Conservation (phyloP, 164 flowering plant species). For the Warburgia ugandensis region DNA sequence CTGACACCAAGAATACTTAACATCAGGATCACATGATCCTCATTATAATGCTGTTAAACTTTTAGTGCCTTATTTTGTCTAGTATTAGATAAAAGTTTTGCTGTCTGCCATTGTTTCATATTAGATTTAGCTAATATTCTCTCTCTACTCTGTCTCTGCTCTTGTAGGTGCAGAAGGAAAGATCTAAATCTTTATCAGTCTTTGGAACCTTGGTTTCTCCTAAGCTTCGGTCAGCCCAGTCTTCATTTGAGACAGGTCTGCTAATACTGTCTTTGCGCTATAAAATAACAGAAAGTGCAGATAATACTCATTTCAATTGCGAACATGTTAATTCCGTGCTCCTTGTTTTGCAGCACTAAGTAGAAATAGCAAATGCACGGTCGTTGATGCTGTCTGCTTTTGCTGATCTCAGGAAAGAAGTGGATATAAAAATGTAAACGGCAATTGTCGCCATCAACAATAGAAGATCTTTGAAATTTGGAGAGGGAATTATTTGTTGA, state of each 20-base stretch:
- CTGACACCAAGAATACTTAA: too few relatives aligned
- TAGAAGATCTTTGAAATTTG: too few relatives aligned
- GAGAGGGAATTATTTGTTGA: too few relatives aligned
- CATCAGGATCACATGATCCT: too few relatives aligned
- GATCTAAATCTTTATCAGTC: constrained; percentile 55
- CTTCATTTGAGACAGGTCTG: constrained; percentile 83
- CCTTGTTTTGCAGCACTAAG: constrained; percentile 49
- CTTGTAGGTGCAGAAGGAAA: constrained; percentile 52
- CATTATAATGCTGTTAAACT: too few relatives aligned
- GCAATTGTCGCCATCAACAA: too few relatives aligned
- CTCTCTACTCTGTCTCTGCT: neutral
- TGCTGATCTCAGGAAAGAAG: constrained; percentile 34
- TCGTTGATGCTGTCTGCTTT: constrained; percentile 46
- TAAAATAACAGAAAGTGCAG: neutral
- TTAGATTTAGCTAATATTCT: neutral
- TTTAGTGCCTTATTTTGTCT: neutral
- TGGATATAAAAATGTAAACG: too few relatives aligned
- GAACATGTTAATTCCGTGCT: neutral
- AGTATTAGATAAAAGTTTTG: neutral
- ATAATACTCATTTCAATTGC: neutral
- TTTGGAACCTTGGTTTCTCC: constrained; percentile 88
- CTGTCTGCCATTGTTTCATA: neutral
- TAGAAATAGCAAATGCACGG: constrained; percentile 65
- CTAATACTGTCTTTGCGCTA: neutral
- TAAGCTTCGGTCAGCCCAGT: constrained; percentile 73